These are phyloP conservation scores for Pilobolus umbonatus DNA, from an alignment of 192 early-diverging fungal genomes.

Conservation along the genomic window DNA sequence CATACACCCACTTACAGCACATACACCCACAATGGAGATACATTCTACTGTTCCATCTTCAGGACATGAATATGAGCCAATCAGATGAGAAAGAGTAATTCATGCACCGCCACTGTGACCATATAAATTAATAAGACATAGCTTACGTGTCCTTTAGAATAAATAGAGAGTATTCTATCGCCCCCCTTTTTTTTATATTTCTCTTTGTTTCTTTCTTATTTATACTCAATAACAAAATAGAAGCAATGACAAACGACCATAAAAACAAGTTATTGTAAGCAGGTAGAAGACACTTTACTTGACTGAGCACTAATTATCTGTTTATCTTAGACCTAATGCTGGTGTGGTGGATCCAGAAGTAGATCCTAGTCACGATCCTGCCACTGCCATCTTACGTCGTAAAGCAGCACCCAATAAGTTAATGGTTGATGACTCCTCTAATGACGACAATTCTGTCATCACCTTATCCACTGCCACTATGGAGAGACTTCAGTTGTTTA, in stretches of 20 bases:
- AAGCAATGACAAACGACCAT: slow-evolving; percentile 9
- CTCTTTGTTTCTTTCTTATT: slow-evolving; percentile 9
- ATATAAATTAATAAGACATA: not conserved
- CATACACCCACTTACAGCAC: no score
- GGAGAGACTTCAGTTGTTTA: slow-evolving; percentile 88
- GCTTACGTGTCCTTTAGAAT: not conserved
- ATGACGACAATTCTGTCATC: slow-evolving; percentile 99
- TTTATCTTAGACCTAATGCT: slow-evolving; percentile 45
- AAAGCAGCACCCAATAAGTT: slow-evolving; percentile 98
- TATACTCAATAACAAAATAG: not conserved
- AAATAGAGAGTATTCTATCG: not conserved
- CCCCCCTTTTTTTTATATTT: not conserved
- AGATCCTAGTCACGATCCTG: slow-evolving; percentile 75
- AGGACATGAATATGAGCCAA: no score
- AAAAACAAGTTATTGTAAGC: slow-evolving; percentile 14
- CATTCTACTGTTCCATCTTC: no score
- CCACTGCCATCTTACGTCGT: slow-evolving; percentile 92
- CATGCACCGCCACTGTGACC: no score
- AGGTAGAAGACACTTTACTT: not conserved
- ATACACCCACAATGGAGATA: no score
- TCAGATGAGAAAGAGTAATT: no score
- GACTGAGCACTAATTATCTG: no score
- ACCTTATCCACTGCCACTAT: slow-evolving; percentile 87
- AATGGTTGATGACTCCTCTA: slow-evolving; percentile 94
- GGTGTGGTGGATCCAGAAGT: slow-evolving; percentile 38